Conservation (phyloP, 257 asterid species). For the Lycium barbarum region DNA sequence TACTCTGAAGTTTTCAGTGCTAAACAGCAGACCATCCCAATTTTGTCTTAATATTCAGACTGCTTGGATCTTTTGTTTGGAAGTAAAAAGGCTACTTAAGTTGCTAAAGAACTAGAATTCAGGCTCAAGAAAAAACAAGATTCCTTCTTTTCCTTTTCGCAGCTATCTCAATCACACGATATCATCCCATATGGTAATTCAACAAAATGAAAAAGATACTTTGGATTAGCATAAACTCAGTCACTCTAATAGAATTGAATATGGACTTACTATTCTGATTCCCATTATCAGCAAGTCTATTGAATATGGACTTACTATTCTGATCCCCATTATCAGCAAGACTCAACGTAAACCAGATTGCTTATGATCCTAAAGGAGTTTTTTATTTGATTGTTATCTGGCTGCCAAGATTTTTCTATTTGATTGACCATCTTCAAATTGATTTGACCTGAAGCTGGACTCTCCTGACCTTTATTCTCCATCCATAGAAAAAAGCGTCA, state of each 20-base stretch:
- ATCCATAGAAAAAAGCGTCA: neutral
- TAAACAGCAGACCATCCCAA: neutral
- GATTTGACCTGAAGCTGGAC: neutral
- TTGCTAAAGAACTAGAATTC: constrained; percentile 16
- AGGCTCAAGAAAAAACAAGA: neutral
- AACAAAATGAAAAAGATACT: neutral
- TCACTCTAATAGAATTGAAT: neutral
- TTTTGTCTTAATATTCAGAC: constrained; percentile 22
- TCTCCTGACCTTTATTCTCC: neutral
- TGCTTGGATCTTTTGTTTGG: constrained; percentile 1
- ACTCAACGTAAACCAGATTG: too few relatives aligned
- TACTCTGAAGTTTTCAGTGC: neutral
- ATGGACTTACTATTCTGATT: constrained; percentile 8
- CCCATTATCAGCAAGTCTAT: neutral
- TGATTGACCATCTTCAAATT: constrained; percentile 1
- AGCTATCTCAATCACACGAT: neutral
- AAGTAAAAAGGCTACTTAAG: neutral
- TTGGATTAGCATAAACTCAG: neutral
- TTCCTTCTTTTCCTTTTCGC: constrained; percentile 1
- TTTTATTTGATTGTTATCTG: neutral
- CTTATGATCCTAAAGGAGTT: too few relatives aligned
- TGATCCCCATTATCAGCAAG: neutral
- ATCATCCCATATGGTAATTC: neutral
- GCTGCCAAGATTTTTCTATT: constrained; percentile 5
- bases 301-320: neutral